phyloP scores from a whole-genome alignment of 306 rosid genomes.

The Psophocarpus tetragonolobus region DNA sequence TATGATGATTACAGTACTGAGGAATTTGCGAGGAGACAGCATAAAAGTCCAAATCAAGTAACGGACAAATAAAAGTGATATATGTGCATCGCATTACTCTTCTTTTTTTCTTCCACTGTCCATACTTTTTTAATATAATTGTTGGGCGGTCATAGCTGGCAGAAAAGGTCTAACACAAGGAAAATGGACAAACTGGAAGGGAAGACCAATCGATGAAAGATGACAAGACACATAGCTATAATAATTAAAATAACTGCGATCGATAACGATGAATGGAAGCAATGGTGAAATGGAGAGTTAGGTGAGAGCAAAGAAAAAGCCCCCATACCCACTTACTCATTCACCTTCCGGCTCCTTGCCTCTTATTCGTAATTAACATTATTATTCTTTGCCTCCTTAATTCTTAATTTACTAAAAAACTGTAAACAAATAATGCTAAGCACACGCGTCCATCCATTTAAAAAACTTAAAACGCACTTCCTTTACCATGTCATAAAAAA shows the following conservation, averaged over 20 bases:
- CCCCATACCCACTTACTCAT: conserved; percentile 37
- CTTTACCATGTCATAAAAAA: too few species aligned
- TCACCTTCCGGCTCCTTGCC: background rate
- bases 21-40: background rate
- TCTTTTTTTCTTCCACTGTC: conserved; percentile 22
- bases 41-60: background rate
- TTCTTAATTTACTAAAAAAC: background rate
- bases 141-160: conserved; percentile 30
- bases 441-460: conserved; percentile 41
- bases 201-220: conserved; percentile 23
- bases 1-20: background rate
- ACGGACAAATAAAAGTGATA: conserved; percentile 8
- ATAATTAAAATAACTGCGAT: conserved; percentile 18
- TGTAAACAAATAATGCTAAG: background rate
- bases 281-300: conserved; percentile 50
- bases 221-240: background rate
- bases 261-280: conserved; percentile 43
- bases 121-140: conserved; percentile 7
- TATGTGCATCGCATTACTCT: background rate
- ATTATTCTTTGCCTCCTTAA: background rate
- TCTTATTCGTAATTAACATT: background rate
- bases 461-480: conserved; percentile 18
- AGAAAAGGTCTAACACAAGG: conserved; percentile 25
- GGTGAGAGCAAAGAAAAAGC: conserved; percentile 54
- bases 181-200: conserved; percentile 27